These are phyloP conservation scores for Globisporangium perplexum DNA, from an alignment of 352 stramenopile species.

Conservation along the genomic window DNA sequence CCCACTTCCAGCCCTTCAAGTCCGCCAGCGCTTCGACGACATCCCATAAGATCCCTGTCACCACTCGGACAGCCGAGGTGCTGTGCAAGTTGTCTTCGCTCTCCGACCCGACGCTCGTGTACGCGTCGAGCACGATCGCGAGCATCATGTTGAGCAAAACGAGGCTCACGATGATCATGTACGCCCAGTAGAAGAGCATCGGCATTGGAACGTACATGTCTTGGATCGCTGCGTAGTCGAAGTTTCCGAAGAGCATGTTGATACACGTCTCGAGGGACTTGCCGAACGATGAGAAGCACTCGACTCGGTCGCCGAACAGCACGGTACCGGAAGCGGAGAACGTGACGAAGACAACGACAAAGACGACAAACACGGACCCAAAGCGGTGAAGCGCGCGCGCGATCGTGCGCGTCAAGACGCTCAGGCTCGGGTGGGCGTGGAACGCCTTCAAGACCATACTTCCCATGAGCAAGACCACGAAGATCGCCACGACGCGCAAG, in stretches of 20 bases:
- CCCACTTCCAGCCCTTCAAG: not conserved
- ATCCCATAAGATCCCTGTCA: constrained; percentile 17
- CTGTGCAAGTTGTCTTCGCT: constrained; percentile 21
- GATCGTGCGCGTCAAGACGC: constrained; percentile 53
- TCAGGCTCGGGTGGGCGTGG: constrained; percentile 46
- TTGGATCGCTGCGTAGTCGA: constrained; percentile 45
- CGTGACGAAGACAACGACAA: constrained; percentile 48
- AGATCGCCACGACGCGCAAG: constrained; percentile 26
- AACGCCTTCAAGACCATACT: constrained; percentile 42
- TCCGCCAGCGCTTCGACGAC: not conserved
- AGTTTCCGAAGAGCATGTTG: constrained; percentile 65
- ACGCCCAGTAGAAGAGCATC: constrained; percentile 62
- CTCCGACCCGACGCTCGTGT: constrained; percentile 37
- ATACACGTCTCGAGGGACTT: constrained; percentile 46
- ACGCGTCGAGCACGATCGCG: constrained; percentile 57
- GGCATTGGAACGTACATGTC: constrained; percentile 32
- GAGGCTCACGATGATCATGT: constrained; percentile 60
- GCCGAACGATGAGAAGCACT: constrained; percentile 36
- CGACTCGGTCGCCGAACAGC: constrained; percentile 52
- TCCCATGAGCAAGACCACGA: constrained; percentile 26
- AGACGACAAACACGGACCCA: constrained; percentile 46
- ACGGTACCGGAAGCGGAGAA: constrained; percentile 42
- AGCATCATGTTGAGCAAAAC: constrained; percentile 73
- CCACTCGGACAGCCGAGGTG: constrained; percentile 18
- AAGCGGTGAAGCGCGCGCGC: constrained; percentile 42